Evolutionary conservation across 129 eudicot genomes (phyloP), one percentile per base, ranked within the genome.

Genomic region (Flaveria robusta): DNA sequence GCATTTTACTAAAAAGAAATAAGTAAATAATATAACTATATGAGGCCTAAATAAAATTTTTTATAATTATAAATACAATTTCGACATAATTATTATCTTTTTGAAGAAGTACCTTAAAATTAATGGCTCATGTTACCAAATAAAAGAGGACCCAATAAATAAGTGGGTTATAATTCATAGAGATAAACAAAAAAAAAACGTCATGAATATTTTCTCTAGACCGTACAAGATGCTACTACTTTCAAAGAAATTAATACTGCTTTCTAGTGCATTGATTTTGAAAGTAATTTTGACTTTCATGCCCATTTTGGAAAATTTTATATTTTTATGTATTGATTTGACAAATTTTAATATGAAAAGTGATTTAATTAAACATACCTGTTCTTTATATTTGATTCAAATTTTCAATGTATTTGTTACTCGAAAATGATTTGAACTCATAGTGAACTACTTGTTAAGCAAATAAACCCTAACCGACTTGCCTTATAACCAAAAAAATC

Each of bases 201-300:
- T 62, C 64, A 77, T 55, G 34, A 60, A 60, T 42, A 43, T 23
- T 11, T 24, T 39, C 12, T 52, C 23, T 67, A 68, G 66, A 39
- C 59, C 54, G 81, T 67, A 77, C 74, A 68, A 77, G 19, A 50
- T 77, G 68, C 58, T 67, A 54, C 19, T 52, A 76, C 60, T 46
- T 41, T 68, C 69, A 67, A 74, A 67, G 68, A 58, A 67, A 50
- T 20, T 76, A 54, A 23, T 37, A 39, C 37, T 50, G 42, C 54
- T 5, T 50, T 50, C 39, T 20, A 11, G 13, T 14, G 22, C 45
- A 63, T 34, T 63, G 12, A 29, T 19, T 41, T 66, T 49, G 50
- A 50, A 67, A 77, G 68, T 42, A 51, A 37, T 77, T 77, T 52
- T 52, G 81, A 76, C 81, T 66, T 76, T 37, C 19, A 34, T 55